Percentiles rank a stretch among this genome's conserved stretches.
phyloP scores from a whole-genome alignment of 805 yeast genomes.

The Saccharomycopsis fodiens region DNA sequence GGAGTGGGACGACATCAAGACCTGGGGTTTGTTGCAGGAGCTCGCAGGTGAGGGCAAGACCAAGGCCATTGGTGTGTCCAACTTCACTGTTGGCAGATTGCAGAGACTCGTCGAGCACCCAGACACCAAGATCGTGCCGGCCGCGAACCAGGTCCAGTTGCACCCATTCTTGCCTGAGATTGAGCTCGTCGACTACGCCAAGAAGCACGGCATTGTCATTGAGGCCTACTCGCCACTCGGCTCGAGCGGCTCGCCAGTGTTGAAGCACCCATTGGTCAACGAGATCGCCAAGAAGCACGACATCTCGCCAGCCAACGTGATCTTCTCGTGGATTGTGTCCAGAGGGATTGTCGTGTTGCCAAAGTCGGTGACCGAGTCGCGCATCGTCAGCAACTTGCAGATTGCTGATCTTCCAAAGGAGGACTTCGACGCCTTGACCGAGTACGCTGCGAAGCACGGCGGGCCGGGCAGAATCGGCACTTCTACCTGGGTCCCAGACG shows the following conservation, averaged over 20 bases:
- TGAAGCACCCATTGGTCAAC: conserved; percentile 35
- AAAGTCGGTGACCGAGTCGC: conserved; percentile 61
- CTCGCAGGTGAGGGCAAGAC: conserved; percentile 45
- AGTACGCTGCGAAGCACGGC: background rate
- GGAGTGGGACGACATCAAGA: conserved; percentile 39
- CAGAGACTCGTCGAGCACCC: conserved; percentile 40
- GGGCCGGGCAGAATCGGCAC: conserved; percentile 2
- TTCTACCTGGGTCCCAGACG: conserved; percentile 2
- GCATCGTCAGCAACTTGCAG: conserved; percentile 41
- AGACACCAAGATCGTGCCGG: conserved; percentile 49
- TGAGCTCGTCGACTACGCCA: conserved; percentile 46
- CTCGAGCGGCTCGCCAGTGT: conserved; percentile 44
- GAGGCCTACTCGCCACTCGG: conserved; percentile 80
- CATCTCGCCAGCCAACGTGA: conserved; percentile 35
- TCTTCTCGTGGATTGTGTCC: conserved; percentile 39
- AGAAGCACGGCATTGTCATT: conserved; percentile 42
- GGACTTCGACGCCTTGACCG: conserved; percentile 25
- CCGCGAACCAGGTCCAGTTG: conserved; percentile 63
- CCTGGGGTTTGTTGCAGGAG: conserved; percentile 58
- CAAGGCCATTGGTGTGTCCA: conserved; percentile 69
- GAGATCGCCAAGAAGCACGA: conserved; percentile 37
- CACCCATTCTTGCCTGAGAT: conserved; percentile 67
- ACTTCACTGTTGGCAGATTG: conserved; percentile 49
- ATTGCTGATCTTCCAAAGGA: conserved; percentile 31
- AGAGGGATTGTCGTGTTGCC: conserved; percentile 49